Conservation (phyloP, 148 eudicot species). For the Suaeda aralocaspica region DNA sequence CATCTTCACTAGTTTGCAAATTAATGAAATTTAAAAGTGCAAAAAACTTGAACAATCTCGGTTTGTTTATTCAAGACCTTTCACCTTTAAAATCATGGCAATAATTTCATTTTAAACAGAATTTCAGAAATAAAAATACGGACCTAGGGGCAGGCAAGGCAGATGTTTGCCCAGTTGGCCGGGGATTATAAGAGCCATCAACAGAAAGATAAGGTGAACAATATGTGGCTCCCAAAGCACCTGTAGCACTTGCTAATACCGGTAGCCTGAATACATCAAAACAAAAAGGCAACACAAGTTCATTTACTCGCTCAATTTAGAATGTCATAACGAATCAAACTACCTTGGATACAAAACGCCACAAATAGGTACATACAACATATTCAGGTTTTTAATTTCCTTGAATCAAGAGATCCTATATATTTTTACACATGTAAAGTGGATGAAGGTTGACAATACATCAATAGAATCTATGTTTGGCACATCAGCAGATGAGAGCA, state of each 20-base stretch:
- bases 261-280: slow-evolving; percentile 59
- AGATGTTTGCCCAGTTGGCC: slow-evolving; percentile 66
- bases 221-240: slow-evolving; percentile 75
- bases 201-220: slow-evolving; percentile 69
- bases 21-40: background rate
- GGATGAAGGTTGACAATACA: background rate
- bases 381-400: no score
- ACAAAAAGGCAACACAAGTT: slow-evolving; percentile 1
- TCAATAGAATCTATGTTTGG: background rate
- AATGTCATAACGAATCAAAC: background rate
- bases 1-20: background rate
- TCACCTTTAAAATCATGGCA: background rate
- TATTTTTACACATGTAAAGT: background rate
- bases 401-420: no score
- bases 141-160: slow-evolving; percentile 56
- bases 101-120: background rate
- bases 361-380: background rate
- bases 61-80: background rate
- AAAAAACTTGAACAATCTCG: background rate
- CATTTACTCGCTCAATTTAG: background rate
- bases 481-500: background rate
- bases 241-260: slow-evolving; percentile 84
- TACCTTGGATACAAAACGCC: background rate
- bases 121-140: slow-evolving; percentile 10
- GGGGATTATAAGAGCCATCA: slow-evolving; percentile 68